Evolutionary conservation across 768 basidiomycete genomes (phyloP).

Genomic region (Tephrocybe rancida): DNA sequence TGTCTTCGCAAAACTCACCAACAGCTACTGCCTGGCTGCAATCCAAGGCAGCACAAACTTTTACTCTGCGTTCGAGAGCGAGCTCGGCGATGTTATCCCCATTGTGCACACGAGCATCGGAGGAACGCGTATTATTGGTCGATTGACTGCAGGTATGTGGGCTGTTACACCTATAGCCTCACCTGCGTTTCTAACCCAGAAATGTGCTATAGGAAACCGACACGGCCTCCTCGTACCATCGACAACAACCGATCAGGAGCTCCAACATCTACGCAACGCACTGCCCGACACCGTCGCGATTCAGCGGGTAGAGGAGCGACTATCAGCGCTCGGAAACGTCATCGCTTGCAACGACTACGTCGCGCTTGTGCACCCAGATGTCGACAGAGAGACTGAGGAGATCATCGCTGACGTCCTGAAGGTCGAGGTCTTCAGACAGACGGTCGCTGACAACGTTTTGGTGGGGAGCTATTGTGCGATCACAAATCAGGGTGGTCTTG

Average conservation of each 20-base stretch:
- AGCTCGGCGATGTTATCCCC: constrained; percentile 90
- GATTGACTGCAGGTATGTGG: constrained; percentile 81
- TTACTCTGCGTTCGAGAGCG: constrained; percentile 96
- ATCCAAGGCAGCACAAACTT: constrained; percentile 97
- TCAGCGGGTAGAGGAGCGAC: constrained; percentile 95
- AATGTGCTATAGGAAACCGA: constrained; percentile 73
- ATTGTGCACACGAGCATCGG: constrained; percentile 96
- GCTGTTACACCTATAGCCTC: not conserved
- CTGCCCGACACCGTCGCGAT: constrained; percentile 92
- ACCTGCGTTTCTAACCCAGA: not conserved
- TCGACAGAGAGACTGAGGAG: constrained; percentile 98
- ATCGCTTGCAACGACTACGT: constrained; percentile 99
- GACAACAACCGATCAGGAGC: constrained; percentile 95
- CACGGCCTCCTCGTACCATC: constrained; percentile 97
- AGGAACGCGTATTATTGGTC: constrained; percentile 92
- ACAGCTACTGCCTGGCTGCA: constrained; percentile 95
- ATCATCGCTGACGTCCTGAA: constrained; percentile 99
- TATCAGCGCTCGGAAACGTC: constrained; percentile 97
- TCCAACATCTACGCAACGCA: constrained; percentile 95
- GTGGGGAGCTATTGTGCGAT: constrained; percentile 96
- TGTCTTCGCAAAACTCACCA: constrained; percentile 97
- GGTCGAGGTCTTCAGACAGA: constrained; percentile 98
- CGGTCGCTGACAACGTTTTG: constrained; percentile 93
- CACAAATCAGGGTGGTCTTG: constrained; percentile 95
- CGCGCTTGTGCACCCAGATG: constrained; percentile 96